Percentiles rank a stretch among this genome's conserved stretches.
These are phyloP conservation scores for Dinochytrium kinnereticum DNA, from an alignment of 371 early-diverging fungal genomes.

Conservation along the genomic window DNA sequence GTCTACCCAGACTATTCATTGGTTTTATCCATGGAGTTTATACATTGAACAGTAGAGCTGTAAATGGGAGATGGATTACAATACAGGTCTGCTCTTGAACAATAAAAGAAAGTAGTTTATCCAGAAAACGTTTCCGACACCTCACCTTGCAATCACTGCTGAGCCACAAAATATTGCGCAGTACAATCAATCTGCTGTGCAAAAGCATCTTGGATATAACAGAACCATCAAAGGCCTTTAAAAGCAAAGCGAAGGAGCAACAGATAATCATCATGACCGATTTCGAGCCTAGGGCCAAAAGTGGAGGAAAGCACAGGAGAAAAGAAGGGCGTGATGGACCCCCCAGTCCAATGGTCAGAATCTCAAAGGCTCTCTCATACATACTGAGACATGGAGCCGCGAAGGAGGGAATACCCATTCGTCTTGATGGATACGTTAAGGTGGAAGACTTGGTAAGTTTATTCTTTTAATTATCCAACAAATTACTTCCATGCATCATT, in stretches of 20 bases:
- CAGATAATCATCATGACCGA: neutral
- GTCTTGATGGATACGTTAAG: constrained; percentile 74
- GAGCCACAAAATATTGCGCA: neutral
- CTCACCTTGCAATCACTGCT: no score
- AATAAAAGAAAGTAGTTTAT: no score
- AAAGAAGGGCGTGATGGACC: neutral
- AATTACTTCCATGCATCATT: neutral
- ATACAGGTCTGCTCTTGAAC: no score
- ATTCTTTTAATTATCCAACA: no score
- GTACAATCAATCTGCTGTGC: neutral
- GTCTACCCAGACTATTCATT: no score
- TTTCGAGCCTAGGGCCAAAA: neutral
- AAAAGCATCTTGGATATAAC: neutral
- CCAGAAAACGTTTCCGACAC: no score
- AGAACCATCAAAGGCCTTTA: neutral
- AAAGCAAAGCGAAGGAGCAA: neutral
- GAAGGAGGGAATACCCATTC: constrained; percentile 73
- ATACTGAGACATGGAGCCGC: constrained; percentile 84
- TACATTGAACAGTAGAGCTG: no score
- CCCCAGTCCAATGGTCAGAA: neutral
- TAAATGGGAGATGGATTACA: no score
- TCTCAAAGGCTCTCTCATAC: constrained; percentile 77
- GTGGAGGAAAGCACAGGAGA: neutral
- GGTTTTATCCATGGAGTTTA: no score
- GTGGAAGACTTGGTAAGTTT: constrained; percentile 63